phyloP scores from a whole-genome alignment of 202 grass and related monocot genomes.

The Zoysia matrella region DNA sequence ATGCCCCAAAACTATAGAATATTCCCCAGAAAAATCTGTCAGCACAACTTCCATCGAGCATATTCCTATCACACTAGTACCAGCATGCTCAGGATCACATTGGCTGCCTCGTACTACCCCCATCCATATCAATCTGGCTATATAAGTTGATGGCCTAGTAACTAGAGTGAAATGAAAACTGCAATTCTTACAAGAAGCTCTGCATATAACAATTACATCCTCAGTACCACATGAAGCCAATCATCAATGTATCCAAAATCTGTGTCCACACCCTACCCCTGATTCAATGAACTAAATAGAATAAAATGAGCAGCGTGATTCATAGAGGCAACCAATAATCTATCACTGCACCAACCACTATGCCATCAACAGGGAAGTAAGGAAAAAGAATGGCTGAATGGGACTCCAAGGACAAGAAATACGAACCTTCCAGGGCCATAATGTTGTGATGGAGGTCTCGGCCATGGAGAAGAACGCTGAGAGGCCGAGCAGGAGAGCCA shows the following conservation, averaged over 20 bases:
- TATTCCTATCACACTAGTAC: too few relatives aligned
- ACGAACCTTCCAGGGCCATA: slow-evolving; percentile 99
- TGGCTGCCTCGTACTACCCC: neutral
- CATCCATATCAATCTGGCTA: neutral
- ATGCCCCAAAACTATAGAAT: too few relatives aligned
- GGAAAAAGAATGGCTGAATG: neutral
- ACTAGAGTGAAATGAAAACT: neutral
- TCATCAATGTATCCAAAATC: slow-evolving; percentile 14
- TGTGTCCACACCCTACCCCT: neutral
- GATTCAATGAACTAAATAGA: slow-evolving; percentile 3
- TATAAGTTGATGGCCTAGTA: slow-evolving; percentile 7
- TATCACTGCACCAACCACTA: neutral
- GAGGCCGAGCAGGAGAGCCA: slow-evolving; percentile 69
- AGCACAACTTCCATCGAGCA: too few relatives aligned
- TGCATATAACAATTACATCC: neutral
- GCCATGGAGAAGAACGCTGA: slow-evolving; percentile 99
- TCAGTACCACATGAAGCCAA: neutral
- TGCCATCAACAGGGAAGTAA: neutral
- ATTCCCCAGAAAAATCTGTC: too few relatives aligned
- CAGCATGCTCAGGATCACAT: slow-evolving; percentile 1
- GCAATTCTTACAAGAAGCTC: neutral
- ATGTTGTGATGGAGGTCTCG: slow-evolving; percentile 94
- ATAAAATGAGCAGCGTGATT: slow-evolving; percentile 6
- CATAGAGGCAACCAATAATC: neutral
- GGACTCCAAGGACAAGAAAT: neutral